Conservation (phyloP, 345 rosid species). For the Psidium friedrichsthalianum region DNA sequence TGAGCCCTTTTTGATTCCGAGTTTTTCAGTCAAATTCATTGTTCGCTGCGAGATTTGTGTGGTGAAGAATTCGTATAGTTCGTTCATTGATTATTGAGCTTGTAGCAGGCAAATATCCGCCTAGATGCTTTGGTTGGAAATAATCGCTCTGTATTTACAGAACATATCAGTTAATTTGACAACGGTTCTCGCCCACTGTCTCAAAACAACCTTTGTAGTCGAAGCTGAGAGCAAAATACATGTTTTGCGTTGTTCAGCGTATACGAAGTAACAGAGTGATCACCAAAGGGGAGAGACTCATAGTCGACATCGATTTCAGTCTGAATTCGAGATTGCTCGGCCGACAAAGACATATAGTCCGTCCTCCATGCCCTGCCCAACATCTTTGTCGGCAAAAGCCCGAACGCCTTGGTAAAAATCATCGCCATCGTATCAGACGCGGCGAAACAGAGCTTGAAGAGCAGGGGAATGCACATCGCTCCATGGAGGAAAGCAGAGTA, state of each 20-base stretch:
- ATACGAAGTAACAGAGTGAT: conserved; percentile 75
- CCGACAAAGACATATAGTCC: conserved; percentile 62
- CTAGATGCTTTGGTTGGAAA: background rate
- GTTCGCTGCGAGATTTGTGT: background rate
- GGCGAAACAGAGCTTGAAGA: conserved; percentile 71
- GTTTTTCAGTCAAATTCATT: background rate
- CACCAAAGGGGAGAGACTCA: conserved; percentile 40
- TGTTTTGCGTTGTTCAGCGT: conserved; percentile 31
- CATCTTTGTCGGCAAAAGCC: conserved; percentile 63
- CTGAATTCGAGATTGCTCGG: conserved; percentile 84
- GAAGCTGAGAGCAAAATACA: background rate
- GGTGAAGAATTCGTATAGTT: background rate
- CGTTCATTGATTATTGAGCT: background rate
- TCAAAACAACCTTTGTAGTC: background rate
- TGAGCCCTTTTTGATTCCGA: background rate
- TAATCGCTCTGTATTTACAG: background rate
- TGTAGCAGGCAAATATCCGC: background rate
- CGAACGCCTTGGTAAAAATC: conserved; percentile 61
- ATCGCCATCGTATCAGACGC: conserved; percentile 55
- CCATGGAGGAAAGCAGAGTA: conserved; percentile 90
- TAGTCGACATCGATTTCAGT: conserved; percentile 74
- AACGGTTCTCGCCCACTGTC: background rate
- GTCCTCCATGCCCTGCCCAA: conserved; percentile 61
- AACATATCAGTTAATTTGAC: background rate
- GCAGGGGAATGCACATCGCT: conserved; percentile 78